Conservation (phyloP, 2,329 filamentous ascomycete species). For the Xylariaceae sp. region DNA sequence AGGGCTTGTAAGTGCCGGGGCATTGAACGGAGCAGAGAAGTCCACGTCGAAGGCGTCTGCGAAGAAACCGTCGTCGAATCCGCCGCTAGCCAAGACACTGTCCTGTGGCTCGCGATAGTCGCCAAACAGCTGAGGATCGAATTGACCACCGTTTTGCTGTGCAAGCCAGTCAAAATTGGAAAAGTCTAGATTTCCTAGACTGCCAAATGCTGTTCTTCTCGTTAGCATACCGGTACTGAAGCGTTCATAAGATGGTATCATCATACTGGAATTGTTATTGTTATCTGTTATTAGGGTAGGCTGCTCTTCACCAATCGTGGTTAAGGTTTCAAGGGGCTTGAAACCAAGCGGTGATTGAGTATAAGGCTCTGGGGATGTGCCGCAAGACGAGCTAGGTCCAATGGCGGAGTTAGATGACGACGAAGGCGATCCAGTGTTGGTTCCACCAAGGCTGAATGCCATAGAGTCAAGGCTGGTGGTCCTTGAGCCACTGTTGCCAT, state of each 20-base stretch:
- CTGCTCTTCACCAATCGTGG: conserved; percentile 65
- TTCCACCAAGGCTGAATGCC: conserved; percentile 44
- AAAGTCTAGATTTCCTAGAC: conserved; percentile 42
- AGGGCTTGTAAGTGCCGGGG: conserved; percentile 39
- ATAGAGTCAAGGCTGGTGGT: conserved; percentile 47
- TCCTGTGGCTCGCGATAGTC: conserved; percentile 90
- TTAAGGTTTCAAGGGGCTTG: conserved; percentile 59
- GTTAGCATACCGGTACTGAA: conserved; percentile 5
- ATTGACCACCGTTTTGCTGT: conserved; percentile 77
- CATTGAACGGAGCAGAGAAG: conserved; percentile 77
- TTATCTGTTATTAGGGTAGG: conserved; percentile 35
- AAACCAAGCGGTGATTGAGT: conserved; percentile 66
- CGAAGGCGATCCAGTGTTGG: conserved; percentile 61
- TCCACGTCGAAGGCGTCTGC: conserved; percentile 79
- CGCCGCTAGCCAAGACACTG: conserved; percentile 64
- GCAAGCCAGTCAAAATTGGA: conserved; percentile 69
- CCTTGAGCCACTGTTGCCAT: conserved; percentile 44
- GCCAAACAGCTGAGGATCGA: conserved; percentile 87
- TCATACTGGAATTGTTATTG: conserved; percentile 47
- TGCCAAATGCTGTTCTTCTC: conserved; percentile 31
- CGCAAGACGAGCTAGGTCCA: conserved; percentile 63
- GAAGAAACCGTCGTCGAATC: conserved; percentile 67
- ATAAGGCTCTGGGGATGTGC: conserved; percentile 72
- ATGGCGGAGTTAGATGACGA: conserved; percentile 58
- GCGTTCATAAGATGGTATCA: too few relatives aligned